Percentiles rank a stretch among this genome's conserved stretches.
phyloP scores from a whole-genome alignment of 805 yeast species.

The Clavispora santaluciae region DNA sequence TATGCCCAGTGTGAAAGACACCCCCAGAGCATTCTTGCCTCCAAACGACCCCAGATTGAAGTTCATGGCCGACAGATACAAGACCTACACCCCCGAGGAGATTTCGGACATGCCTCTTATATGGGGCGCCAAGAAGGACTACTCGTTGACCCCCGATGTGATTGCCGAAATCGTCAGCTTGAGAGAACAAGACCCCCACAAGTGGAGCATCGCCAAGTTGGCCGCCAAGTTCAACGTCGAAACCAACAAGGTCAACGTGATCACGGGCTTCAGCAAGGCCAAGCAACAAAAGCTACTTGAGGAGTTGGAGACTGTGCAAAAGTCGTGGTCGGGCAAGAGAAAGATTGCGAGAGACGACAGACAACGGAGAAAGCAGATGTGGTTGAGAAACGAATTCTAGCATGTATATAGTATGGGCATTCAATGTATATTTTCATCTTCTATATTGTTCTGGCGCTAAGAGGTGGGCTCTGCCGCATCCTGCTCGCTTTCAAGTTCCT shows the following conservation, averaged over 20 bases:
- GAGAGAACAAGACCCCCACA: constrained; percentile 53
- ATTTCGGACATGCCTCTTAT: constrained; percentile 39
- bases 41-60: constrained; percentile 51
- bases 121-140: constrained; percentile 37
- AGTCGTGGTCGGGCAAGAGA: constrained; percentile 46
- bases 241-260: constrained; percentile 25
- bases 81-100: constrained; percentile 29
- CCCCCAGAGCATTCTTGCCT: constrained; percentile 72
- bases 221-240: constrained; percentile 58
- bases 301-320: constrained; percentile 42
- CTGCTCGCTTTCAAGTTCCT: constrained; percentile 26
- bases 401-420: constrained; percentile 8
- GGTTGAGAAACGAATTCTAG: constrained; percentile 57
- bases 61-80: constrained; percentile 22
- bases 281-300: constrained; percentile 41
- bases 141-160: constrained; percentile 54
- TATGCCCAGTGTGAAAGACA: constrained; percentile 45
- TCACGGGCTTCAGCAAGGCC: constrained; percentile 42
- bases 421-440: constrained; percentile 1
- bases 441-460: not conserved
- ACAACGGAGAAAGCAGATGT: constrained; percentile 50
- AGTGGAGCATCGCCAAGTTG: constrained; percentile 58
- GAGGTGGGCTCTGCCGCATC: not conserved
- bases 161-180: constrained; percentile 53
- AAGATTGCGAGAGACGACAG: constrained; percentile 51